These are phyloP conservation scores for Chlamydomonas asymmetrica DNA, from an alignment of 139 green algal genomes.

Conservation along the genomic window DNA sequence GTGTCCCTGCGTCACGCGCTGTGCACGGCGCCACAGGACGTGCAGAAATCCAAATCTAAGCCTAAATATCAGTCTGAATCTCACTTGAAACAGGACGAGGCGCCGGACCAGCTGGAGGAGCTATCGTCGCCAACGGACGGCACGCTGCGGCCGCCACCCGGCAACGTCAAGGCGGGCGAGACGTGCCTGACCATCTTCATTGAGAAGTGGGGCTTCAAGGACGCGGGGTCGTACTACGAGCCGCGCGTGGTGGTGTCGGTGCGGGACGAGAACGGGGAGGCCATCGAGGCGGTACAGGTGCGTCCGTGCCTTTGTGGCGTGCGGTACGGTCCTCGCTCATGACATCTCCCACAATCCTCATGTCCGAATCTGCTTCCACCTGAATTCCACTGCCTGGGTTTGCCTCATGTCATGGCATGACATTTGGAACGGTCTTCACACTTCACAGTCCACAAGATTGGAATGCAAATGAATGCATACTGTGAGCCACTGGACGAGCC, in stretches of 20 bases:
- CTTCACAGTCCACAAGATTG: too few species aligned
- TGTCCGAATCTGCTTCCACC: too few species aligned
- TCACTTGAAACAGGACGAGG: constrained; percentile 7
- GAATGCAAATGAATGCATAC: too few species aligned
- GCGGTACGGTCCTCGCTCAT: too few species aligned
- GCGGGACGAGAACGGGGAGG: constrained; percentile 42
- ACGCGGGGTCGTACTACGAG: constrained; percentile 45
- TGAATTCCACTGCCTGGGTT: not conserved
- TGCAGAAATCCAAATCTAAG: too few species aligned
- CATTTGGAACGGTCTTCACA: not conserved
- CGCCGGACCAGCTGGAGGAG: not conserved
- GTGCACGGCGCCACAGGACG: too few species aligned
- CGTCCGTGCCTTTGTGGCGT: too few species aligned
- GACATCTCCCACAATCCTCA: too few species aligned
- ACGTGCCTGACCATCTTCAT: constrained; percentile 39
- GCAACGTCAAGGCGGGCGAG: constrained; percentile 32
- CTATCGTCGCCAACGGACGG: too few species aligned
- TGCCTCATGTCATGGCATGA: not conserved
- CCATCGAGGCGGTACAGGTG: constrained; percentile 56
- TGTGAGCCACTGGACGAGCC: not conserved
- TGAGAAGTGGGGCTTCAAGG: constrained; percentile 67
- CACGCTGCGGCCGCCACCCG: constrained; percentile 38
- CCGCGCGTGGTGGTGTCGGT: constrained; percentile 59
- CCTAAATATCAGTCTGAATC: too few species aligned
- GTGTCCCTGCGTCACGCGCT: too few species aligned